Evolutionary conservation across 2,329 filamentous ascomycete genomes (phyloP).

Genomic region (Colletotrichum musicola): DNA sequence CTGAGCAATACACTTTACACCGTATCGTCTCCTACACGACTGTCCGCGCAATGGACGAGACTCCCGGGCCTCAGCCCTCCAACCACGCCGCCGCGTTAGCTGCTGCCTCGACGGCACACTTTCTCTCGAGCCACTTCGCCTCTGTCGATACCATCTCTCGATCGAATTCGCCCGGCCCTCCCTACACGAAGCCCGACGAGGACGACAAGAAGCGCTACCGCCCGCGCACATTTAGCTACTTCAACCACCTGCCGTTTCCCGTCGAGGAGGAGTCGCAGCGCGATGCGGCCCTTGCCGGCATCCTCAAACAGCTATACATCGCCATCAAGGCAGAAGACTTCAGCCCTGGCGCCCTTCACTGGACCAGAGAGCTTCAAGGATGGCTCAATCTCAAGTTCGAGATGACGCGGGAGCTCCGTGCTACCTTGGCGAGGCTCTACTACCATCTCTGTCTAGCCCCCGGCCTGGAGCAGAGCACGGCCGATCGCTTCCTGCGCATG

Average conservation of each 20-base stretch:
- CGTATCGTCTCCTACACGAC: not conserved
- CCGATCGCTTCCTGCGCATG: constrained; percentile 96
- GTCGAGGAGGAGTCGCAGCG: constrained; percentile 85
- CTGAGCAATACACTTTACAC: not conserved
- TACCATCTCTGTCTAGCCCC: constrained; percentile 94
- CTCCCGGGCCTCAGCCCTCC: constrained; percentile 49
- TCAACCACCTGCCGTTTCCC: constrained; percentile 87
- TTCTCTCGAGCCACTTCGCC: constrained; percentile 54
- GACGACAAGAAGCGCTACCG: constrained; percentile 76
- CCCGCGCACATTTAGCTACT: constrained; percentile 93
- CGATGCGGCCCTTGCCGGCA: constrained; percentile 84
- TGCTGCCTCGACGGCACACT: constrained; percentile 52
- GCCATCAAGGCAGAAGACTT: constrained; percentile 94
- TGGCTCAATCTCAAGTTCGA: constrained; percentile 99
- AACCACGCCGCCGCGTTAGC: constrained; percentile 46
- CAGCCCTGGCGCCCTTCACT: constrained; percentile 91
- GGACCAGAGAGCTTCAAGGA: constrained; percentile 94
- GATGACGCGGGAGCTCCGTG: constrained; percentile 85
- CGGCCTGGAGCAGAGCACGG: constrained; percentile 83
- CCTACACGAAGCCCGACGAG: constrained; percentile 63
- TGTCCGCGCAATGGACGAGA: constrained; percentile 47
- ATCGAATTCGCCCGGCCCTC: constrained; percentile 84
- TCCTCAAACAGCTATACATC: constrained; percentile 94
- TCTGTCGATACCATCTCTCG: constrained; percentile 80
- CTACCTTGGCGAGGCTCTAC: constrained; percentile 89